Evolutionary conservation across 225 moss, liverwort and hornwort species (phyloP).

Genomic region (Takakia lepidozioides): DNA sequence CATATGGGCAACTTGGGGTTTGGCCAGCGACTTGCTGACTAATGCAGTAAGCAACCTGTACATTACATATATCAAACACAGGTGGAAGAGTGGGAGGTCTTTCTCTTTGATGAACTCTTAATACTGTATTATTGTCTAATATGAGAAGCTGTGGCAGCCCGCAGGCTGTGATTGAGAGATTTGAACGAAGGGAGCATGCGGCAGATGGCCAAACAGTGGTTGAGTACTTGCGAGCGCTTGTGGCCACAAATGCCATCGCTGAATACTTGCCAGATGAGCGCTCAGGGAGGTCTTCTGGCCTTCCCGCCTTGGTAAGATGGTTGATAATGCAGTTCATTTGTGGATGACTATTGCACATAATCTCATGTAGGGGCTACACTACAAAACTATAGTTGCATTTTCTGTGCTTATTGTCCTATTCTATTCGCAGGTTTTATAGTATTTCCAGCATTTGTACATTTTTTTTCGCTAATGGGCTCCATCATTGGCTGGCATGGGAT

Average conservation of each 20-base stretch:
- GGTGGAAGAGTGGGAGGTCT: too few species aligned
- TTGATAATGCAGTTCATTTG: too few species aligned
- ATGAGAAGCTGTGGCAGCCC: conserved; percentile 51
- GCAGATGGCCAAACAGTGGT: conserved; percentile 81
- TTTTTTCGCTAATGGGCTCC: background rate
- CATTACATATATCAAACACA: too few species aligned
- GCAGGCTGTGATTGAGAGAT: conserved; percentile 93
- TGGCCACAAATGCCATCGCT: conserved; percentile 87
- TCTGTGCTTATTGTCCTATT: background rate
- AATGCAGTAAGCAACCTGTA: too few species aligned
- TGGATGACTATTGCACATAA: background rate
- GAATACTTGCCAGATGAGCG: conserved; percentile 86
- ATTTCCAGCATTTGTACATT: background rate
- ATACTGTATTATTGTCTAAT: too few species aligned
- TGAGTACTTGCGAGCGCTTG: conserved; percentile 95
- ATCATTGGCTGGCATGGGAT: conserved; percentile 2
- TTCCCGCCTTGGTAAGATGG: conserved; percentile 79
- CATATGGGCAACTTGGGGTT: too few species aligned
- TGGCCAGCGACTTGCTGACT: too few species aligned
- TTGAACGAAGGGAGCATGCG: conserved; percentile 94
- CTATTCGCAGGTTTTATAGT: background rate
- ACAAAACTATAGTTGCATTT: background rate
- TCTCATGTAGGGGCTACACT: background rate
- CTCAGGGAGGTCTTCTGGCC: conserved; percentile 70
- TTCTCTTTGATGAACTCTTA: too few species aligned